Conservation (phyloP, 2,329 filamentous ascomycete genomes). For the Paraphaeosphaeria sporulosa region DNA sequence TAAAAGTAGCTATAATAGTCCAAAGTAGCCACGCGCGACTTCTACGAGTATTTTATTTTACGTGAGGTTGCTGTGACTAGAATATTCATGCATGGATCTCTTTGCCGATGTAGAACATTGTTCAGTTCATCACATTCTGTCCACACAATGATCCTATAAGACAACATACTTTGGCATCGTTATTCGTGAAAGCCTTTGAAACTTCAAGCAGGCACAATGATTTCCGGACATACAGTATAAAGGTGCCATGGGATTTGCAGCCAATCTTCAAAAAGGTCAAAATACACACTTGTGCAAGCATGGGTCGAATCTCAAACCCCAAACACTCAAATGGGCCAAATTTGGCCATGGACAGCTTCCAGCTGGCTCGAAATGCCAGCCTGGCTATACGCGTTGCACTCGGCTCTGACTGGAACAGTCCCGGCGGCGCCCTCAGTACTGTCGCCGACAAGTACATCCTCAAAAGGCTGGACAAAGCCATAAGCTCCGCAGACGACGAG, state of each 20-base stretch:
- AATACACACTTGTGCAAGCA: neutral
- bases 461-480: neutral
- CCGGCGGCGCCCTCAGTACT: neutral
- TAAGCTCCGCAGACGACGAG: neutral
- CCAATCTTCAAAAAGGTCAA: neutral
- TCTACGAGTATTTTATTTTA: no score
- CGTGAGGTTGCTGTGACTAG: no score
- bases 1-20: no score
- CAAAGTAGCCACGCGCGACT: no score
- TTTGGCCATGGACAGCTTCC: neutral
- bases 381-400: neutral
- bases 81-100: no score
- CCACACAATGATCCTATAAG: neutral
- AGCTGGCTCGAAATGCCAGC: neutral
- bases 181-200: neutral
- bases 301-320: neutral
- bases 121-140: neutral
- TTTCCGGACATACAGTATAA: neutral
- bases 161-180: neutral
- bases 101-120: neutral
- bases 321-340: neutral
- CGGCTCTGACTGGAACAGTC: neutral
- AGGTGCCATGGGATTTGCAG: neutral
- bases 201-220: neutral
- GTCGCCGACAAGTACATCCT: neutral